A percentile compares a stretch with the other conserved stretches of the same genome.
These are phyloP conservation scores for Chrysosporium keratinophilum DNA, from an alignment of 2,329 filamentous ascomycete genomes.

Conservation along the genomic window DNA sequence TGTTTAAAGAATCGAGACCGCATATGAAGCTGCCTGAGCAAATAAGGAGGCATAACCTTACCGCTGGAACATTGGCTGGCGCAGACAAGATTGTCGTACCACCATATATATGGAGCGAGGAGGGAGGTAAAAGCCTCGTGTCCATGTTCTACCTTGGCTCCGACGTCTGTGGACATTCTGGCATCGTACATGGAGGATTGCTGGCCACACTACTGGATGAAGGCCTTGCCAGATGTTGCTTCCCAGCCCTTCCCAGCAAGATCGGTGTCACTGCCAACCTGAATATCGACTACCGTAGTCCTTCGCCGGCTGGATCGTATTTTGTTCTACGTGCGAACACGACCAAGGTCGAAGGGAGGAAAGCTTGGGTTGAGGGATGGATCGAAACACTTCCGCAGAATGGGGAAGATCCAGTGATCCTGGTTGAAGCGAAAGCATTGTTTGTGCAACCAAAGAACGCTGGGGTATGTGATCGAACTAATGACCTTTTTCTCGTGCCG, in stretches of 20 bases:
- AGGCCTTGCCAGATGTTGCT: slow-evolving; percentile 52
- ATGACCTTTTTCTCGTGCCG: background rate
- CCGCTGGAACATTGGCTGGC: slow-evolving; percentile 67
- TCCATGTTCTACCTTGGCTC: slow-evolving; percentile 58
- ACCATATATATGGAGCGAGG: slow-evolving; percentile 65
- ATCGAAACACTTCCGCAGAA: slow-evolving; percentile 46
- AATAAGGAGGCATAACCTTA: slow-evolving; percentile 65
- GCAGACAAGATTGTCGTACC: slow-evolving; percentile 68
- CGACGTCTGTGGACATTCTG: slow-evolving; percentile 57
- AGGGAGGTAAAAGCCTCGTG: slow-evolving; percentile 55
- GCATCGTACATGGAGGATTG: slow-evolving; percentile 60
- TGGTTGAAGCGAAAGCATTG: slow-evolving; percentile 49
- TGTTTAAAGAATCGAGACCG: slow-evolving; percentile 66
- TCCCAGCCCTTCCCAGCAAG: slow-evolving; percentile 39
- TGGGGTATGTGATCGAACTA: slow-evolving; percentile 46
- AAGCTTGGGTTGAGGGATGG: slow-evolving; percentile 31
- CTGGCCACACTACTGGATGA: slow-evolving; percentile 62
- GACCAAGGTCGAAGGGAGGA: slow-evolving; percentile 31
- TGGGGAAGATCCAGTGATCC: slow-evolving; percentile 60
- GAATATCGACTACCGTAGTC: slow-evolving; percentile 53
- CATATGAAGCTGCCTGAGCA: slow-evolving; percentile 72
- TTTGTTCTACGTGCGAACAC: slow-evolving; percentile 45
- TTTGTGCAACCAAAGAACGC: slow-evolving; percentile 57
- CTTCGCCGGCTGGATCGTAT: slow-evolving; percentile 50
- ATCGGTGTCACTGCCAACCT: slow-evolving; percentile 49